A percentile compares a stretch with the other conserved stretches of the same genome.
Conservation (phyloP, 2,329 filamentous ascomycete species). For the Trematosphaeria pertusa region DNA sequence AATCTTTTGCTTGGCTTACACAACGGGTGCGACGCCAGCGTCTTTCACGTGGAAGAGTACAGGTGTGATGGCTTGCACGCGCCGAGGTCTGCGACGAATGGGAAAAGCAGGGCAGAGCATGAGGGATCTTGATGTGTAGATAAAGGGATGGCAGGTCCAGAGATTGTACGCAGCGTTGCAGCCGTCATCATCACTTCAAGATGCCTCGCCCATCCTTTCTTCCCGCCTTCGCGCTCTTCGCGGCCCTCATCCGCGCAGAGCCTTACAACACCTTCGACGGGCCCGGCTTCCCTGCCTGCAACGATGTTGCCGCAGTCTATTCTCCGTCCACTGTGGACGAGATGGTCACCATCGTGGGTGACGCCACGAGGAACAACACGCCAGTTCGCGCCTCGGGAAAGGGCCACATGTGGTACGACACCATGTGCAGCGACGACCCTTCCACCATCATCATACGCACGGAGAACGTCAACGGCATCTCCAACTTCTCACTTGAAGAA, state of each 20-base stretch:
- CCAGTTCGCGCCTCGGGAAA: conserved; percentile 58
- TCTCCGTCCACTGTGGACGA: conserved; percentile 56
- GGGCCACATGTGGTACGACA: conserved; percentile 63
- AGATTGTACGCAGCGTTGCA: too few relatives aligned
- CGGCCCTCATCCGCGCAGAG: conserved; percentile 22
- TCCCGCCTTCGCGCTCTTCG: conserved; percentile 31
- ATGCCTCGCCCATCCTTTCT: conserved; percentile 33
- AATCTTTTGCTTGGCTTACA: too few relatives aligned
- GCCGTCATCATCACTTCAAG: too few relatives aligned
- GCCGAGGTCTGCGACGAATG: too few relatives aligned
- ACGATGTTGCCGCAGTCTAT: conserved; percentile 51
- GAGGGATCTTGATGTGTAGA: too few relatives aligned
- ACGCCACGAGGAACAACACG: conserved; percentile 48
- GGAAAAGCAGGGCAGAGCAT: too few relatives aligned
- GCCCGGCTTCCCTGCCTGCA: conserved; percentile 54
- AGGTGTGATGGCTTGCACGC: too few relatives aligned
- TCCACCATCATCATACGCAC: conserved; percentile 58
- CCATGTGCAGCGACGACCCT: conserved; percentile 59
- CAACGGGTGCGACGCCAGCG: too few relatives aligned
- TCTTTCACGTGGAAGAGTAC: too few relatives aligned
- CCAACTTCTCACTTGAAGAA: conserved; percentile 49
- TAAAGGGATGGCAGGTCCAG: too few relatives aligned
- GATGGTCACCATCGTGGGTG: conserved; percentile 52
- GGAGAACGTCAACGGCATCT: conserved; percentile 55
- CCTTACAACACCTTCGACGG: conserved; percentile 60